Evolutionary conservation across 2,329 filamentous ascomycete genomes (phyloP), one percentile per base, ranked within the genome.

Genomic region (Exophiala alcalophila): DNA sequence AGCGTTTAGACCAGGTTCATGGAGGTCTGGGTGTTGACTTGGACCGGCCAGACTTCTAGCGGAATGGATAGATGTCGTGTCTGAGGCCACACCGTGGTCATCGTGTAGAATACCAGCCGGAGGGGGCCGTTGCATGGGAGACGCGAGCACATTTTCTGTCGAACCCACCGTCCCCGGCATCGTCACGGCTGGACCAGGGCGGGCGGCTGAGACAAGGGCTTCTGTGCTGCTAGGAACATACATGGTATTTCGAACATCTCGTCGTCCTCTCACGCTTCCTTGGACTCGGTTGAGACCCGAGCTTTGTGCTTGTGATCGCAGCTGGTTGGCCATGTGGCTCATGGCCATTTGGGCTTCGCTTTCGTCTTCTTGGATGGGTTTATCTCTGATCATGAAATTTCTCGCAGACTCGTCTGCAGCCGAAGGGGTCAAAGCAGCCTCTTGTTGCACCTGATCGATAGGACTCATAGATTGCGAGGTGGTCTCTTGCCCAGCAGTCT

Each of bases 181-280:
- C n/a, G 41, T 28, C 9, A 44, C 28, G 2, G 53, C 33, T 21
- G 63, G 58, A 7, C 57, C 47, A 15, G 52, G 50, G 11, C 54
- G 49, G n/a, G 57, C 37, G 8, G 35, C 38, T 11, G 35, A 33
- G 9, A 40, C 39, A 35, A 59, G 39, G 10, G 39, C 25, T 11
- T 55, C 50, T 7, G 32, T 27, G 8, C 66, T 57, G 27, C 66
- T 66, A 27, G 86, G 83, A 51, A 90, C 74, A 59, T 92, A 91
- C 40, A 95, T 82, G 1, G 90, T 96, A 65, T 94, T 94, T 46
- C 91, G 80, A 50, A 94, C 87, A 62, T 97, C 91, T 60, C 92
- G 79, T 48, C 92, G 84, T 37, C 92, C 92, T 54, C 92, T 80
- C 11, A 94, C 72, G 10, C 89, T 96, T 31, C 86, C 84, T 10